These are phyloP conservation scores for Nicotiana paniculata DNA, from an alignment of 257 asterid genomes.

Conservation along the genomic window DNA sequence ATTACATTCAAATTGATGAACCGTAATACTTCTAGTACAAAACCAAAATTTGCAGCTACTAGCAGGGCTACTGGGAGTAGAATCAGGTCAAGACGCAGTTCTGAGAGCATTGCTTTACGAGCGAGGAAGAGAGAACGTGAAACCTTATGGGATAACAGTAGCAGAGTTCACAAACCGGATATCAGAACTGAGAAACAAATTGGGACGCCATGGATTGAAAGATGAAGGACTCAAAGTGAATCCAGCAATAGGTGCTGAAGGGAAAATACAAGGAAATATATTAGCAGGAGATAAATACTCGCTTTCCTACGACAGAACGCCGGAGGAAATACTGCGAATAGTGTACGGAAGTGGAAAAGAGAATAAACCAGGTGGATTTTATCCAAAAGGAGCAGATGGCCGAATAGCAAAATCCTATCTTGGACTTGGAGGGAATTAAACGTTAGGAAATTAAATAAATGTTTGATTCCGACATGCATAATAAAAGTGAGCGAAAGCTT, in stretches of 20 bases:
- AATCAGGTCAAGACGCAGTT: conserved; percentile 72
- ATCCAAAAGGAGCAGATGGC: conserved; percentile 70
- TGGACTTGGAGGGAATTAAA: neutral
- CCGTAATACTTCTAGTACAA: too few relatives aligned
- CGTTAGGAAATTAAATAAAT: neutral
- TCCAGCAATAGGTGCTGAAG: conserved; percentile 47
- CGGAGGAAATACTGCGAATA: conserved; percentile 63
- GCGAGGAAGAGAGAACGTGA: conserved; percentile 27
- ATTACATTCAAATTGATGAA: too few relatives aligned
- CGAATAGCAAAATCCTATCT: conserved; percentile 50
- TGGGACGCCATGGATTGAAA: conserved; percentile 52
- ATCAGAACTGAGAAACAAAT: conserved; percentile 39
- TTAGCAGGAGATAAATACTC: conserved; percentile 52
- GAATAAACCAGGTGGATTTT: conserved; percentile 64
- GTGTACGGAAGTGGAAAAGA: conserved; percentile 57
- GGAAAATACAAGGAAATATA: conserved; percentile 45
- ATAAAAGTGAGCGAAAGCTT: neutral
- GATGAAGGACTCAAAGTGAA: conserved; percentile 68
- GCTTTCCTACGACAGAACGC: conserved; percentile 49
- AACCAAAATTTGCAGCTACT: conserved; percentile 27
- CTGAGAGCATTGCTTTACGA: conserved; percentile 41
- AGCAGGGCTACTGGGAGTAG: conserved; percentile 62
- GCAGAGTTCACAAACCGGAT: conserved; percentile 48
- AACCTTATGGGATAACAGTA: conserved; percentile 40
- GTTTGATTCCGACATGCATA: neutral